Evolutionary conservation across 177 flowering plant species (phyloP).

Genomic region (Tripterygium wilfordii): DNA sequence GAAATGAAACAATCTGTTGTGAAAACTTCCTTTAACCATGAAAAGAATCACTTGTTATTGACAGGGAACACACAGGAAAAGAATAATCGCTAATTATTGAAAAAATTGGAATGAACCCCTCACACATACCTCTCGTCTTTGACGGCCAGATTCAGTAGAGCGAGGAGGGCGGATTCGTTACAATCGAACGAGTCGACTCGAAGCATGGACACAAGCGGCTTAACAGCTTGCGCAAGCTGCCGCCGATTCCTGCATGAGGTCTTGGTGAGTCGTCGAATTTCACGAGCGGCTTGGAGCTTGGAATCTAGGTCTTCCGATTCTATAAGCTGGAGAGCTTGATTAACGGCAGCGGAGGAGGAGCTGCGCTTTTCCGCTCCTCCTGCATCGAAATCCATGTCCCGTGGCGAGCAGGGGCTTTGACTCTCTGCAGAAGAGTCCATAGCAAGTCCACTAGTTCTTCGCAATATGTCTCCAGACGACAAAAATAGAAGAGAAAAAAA

Average conservation of each 20-base stretch:
- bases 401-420: conserved; percentile 17
- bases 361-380: background rate
- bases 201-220: conserved; percentile 74
- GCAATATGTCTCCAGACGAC: too few species aligned
- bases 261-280: conserved; percentile 82
- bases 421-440: too few species aligned
- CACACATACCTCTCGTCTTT: conserved; percentile 75
- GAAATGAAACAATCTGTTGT: too few species aligned
- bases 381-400: background rate
- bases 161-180: conserved; percentile 75
- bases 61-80: background rate
- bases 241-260: conserved; percentile 73
- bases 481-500: too few species aligned
- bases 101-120: too few species aligned
- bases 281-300: conserved; percentile 64
- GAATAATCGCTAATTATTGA: background rate
- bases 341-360: conserved; percentile 22
- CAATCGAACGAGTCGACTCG: conserved; percentile 29
- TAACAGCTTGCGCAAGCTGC: conserved; percentile 49
- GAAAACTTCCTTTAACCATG: too few species aligned
- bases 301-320: conserved; percentile 40
- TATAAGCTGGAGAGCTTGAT: conserved; percentile 41
- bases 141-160: conserved; percentile 92
- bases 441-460: too few species aligned
- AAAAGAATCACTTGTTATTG: background rate